These are phyloP conservation scores for Ustilaginoidea virens DNA, from an alignment of 2,329 filamentous ascomycete genomes.

Conservation along the genomic window DNA sequence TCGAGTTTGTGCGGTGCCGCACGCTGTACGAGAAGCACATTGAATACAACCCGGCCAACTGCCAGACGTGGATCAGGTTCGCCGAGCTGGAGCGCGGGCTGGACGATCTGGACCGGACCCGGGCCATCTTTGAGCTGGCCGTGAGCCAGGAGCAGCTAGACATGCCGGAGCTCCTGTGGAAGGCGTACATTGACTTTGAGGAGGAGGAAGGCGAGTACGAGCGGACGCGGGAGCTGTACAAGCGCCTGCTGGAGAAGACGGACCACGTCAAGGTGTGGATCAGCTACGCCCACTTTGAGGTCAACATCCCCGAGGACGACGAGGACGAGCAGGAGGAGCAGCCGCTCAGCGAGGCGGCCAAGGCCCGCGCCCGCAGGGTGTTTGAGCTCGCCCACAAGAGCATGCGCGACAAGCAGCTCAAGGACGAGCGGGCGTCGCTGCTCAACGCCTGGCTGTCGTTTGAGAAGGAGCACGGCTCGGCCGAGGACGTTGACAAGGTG, in stretches of 20 bases:
- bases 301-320: slow-evolving; percentile 72
- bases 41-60: slow-evolving; percentile 80
- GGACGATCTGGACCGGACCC: slow-evolving; percentile 74
- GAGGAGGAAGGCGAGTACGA: slow-evolving; percentile 90
- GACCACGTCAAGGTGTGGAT: slow-evolving; percentile 99
- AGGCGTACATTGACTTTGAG: slow-evolving; percentile 96
- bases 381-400: slow-evolving; percentile 75
- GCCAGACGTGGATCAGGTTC: slow-evolving; percentile 91
- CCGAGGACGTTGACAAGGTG: slow-evolving; percentile 64
- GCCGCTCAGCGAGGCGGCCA: slow-evolving; percentile 69
- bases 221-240: slow-evolving; percentile 66
- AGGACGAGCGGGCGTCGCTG: slow-evolving; percentile 83
- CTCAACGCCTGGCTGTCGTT: slow-evolving; percentile 89
- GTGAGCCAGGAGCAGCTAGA: slow-evolving; percentile 71
- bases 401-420: slow-evolving; percentile 81
- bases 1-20: slow-evolving; percentile 84
- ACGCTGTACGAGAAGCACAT: slow-evolving; percentile 90
- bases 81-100: slow-evolving; percentile 84
- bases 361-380: slow-evolving; percentile 62
- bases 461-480: slow-evolving; percentile 67
- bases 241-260: slow-evolving; percentile 85
- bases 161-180: slow-evolving; percentile 97
- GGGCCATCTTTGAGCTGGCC: slow-evolving; percentile 85
- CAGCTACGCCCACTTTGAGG: slow-evolving; percentile 95
- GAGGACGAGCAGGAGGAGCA: slow-evolving; percentile 45